These are phyloP conservation scores for Candida nanaspora DNA, from an alignment of 805 yeast genomes.

Conservation along the genomic window DNA sequence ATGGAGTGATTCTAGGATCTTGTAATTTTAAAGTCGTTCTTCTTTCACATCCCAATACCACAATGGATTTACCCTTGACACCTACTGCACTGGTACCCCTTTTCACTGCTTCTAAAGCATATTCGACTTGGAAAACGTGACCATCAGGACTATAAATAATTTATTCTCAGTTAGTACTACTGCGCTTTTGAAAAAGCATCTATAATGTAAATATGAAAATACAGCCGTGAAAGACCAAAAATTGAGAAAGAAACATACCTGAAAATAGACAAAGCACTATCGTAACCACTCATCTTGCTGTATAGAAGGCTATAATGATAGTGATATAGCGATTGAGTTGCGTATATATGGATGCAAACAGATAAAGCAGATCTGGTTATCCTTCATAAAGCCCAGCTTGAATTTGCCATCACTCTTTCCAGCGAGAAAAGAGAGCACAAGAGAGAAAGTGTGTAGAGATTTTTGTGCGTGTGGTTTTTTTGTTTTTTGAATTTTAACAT, in stretches of 20 bases:
- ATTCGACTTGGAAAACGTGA: constrained; percentile 97
- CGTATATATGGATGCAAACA: no score
- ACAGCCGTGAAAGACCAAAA: no score
- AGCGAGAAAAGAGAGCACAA: no score
- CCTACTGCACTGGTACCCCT: constrained; percentile 99
- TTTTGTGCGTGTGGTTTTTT: no score
- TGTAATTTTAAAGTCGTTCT: constrained; percentile 92
- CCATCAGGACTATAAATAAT: constrained; percentile 78
- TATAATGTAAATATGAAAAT: no score
- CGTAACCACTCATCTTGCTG: constrained; percentile 89
- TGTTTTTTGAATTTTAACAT: no score
- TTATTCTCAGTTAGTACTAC: constrained; percentile 23
- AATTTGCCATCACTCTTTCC: no score
- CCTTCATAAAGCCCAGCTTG: neutral
- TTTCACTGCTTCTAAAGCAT: constrained; percentile 95
- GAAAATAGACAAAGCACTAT: constrained; percentile 94
- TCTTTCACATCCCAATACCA: constrained; percentile 94
- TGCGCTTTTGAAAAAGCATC: no score
- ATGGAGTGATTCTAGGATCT: constrained; percentile 93
- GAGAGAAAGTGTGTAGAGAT: no score
- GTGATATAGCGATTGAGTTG: no score
- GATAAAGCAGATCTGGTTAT: no score
- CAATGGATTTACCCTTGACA: constrained; percentile 81
- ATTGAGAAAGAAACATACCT: constrained; percentile 50
- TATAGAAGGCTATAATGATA: neutral